phyloP scores from a whole-genome alignment of 345 rosid genomes.

The Murraya paniculata region DNA sequence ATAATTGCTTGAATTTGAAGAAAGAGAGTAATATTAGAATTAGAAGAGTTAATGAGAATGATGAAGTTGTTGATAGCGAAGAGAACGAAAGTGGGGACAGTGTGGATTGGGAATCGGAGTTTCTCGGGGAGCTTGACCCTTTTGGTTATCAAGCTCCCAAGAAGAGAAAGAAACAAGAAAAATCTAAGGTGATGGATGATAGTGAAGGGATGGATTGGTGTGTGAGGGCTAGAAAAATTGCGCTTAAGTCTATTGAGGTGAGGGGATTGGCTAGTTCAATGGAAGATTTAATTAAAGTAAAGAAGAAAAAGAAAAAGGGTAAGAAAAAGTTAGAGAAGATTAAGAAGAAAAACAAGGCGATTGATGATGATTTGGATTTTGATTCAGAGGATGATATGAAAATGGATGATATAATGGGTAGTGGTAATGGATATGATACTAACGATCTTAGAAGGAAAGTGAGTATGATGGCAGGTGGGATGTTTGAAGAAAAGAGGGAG shows the following conservation, averaged over 20 bases:
- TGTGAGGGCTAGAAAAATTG: constrained; percentile 69
- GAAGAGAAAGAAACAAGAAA: constrained; percentile 51
- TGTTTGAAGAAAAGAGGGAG: constrained; percentile 70
- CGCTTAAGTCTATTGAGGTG: constrained; percentile 69
- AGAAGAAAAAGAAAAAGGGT: constrained; percentile 55
- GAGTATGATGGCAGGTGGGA: constrained; percentile 59
- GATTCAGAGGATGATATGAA: constrained; percentile 36
- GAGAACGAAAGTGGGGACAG: constrained; percentile 23
- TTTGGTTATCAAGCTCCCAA: constrained; percentile 56
- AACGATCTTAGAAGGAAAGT: constrained; percentile 43
- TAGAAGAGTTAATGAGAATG: constrained; percentile 19
- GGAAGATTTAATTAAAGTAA: constrained; percentile 51
- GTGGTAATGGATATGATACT: constrained; percentile 24
- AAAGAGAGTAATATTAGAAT: constrained; percentile 12
- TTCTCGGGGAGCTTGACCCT: constrained; percentile 70
- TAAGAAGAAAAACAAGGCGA: constrained; percentile 27
- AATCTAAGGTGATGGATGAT: constrained; percentile 45
- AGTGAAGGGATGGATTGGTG: constrained; percentile 93
- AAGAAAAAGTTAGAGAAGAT: constrained; percentile 40
- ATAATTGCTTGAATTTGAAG: constrained; percentile 21
- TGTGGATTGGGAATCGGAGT: constrained; percentile 68
- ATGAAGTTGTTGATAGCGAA: neutral
- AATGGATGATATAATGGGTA: constrained; percentile 20
- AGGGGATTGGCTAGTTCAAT: constrained; percentile 55
- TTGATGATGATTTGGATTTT: constrained; percentile 38